Evolutionary conservation across 2,329 filamentous ascomycete genomes (phyloP).

Genomic region (Fusarium sublunatum): DNA sequence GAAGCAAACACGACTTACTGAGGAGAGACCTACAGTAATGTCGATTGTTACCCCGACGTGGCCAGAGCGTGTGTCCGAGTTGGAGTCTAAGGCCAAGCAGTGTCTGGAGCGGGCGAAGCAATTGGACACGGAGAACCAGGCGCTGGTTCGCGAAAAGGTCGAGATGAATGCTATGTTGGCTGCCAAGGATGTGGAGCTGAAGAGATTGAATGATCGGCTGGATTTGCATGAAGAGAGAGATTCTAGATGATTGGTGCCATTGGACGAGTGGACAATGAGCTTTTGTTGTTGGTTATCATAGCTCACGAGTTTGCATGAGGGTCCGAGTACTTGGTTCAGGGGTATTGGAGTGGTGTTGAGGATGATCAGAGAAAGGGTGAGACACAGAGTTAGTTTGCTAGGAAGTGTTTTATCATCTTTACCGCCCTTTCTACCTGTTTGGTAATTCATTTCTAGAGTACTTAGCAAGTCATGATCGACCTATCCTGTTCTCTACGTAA

Average conservation of each 20-base stretch:
- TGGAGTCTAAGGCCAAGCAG: constrained; percentile 42
- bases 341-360: neutral
- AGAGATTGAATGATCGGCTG: constrained; percentile 30
- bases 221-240: constrained; percentile 32
- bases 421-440: too few species aligned
- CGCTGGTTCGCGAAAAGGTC: constrained; percentile 38
- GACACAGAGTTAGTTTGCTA: neutral
- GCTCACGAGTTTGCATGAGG: too few species aligned
- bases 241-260: neutral
- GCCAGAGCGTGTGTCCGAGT: constrained; percentile 50
- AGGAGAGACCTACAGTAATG: constrained; percentile 56
- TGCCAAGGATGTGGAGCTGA: constrained; percentile 38
- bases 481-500: neutral
- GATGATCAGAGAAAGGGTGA: neutral
- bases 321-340: neutral
- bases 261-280: neutral
- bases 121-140: constrained; percentile 30
- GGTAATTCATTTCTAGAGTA: neutral
- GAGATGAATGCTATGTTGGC: constrained; percentile 36
- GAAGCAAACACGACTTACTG: constrained; percentile 57
- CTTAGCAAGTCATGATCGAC: neutral
- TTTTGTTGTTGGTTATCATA: too few species aligned
- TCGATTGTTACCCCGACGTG: constrained; percentile 48
- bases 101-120: constrained; percentile 40
- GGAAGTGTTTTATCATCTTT: neutral